These are phyloP conservation scores for Typha latifolia DNA, from an alignment of 176 grass and related monocot genomes.

Conservation along the genomic window DNA sequence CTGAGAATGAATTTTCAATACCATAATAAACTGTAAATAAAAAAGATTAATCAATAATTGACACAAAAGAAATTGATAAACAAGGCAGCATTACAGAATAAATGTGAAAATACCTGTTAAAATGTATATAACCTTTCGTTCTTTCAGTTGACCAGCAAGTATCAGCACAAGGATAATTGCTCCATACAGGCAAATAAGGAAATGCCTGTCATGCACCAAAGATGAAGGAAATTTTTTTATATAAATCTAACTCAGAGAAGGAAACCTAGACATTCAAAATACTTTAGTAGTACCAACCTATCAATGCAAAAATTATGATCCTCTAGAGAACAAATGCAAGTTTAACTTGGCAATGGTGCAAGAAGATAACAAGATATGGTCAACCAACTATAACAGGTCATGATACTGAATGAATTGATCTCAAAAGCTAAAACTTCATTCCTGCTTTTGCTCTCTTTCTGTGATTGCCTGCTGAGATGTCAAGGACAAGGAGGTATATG, in stretches of 20 bases:
- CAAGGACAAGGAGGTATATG: too few species aligned
- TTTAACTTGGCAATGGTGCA: too few species aligned
- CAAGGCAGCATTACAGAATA: constrained; percentile 6
- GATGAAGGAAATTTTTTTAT: not conserved
- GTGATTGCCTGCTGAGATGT: too few species aligned
- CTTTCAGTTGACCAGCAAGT: constrained; percentile 80
- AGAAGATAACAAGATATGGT: too few species aligned
- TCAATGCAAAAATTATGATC: too few species aligned
- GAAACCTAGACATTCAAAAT: too few species aligned
- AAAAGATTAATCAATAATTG: not conserved
- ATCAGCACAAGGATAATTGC: constrained; percentile 48
- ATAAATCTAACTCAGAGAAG: not conserved
- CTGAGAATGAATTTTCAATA: constrained; percentile 59
- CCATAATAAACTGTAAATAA: constrained; percentile 72
- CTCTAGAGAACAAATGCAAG: too few species aligned
- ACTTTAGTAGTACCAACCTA: too few species aligned
- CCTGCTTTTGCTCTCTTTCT: too few species aligned
- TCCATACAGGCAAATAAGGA: constrained; percentile 84
- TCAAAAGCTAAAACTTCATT: too few species aligned
- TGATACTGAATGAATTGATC: too few species aligned
- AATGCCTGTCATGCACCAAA: constrained; percentile 55
- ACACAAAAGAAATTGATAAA: not conserved
- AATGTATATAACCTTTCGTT: constrained; percentile 72
- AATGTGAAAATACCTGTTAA: constrained; percentile 52
- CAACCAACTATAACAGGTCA: too few species aligned